A percentile compares a stretch with the other conserved stretches of the same genome.
Evolutionary conservation across 2,329 filamentous ascomycete genomes (phyloP).

Genomic region (Calonectria honghensis): DNA sequence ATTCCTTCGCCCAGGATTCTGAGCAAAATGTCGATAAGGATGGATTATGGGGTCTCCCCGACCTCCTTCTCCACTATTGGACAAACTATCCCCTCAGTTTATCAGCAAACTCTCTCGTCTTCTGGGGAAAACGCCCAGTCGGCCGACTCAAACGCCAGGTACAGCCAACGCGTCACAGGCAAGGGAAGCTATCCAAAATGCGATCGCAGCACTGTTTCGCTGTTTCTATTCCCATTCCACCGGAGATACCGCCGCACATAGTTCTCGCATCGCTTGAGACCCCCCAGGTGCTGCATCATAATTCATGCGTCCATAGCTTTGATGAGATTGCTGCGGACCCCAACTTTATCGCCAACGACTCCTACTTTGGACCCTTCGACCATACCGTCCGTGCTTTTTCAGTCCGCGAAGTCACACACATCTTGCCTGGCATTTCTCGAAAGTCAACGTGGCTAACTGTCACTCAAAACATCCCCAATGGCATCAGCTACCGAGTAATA

Average conservation of each 20-base stretch:
- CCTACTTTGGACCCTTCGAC: conserved; percentile 16
- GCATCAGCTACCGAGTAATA: conserved; percentile 63
- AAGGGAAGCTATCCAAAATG: not conserved
- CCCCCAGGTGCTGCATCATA: not conserved
- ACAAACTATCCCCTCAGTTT: not conserved
- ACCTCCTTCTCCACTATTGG: not conserved
- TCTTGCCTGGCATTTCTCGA: conserved; percentile 62
- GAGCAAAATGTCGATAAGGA: not conserved
- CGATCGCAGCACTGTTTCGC: not conserved
- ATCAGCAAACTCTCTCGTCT: not conserved
- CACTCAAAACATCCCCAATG: conserved; percentile 63
- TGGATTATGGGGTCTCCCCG: not conserved
- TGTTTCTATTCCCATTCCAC: conserved; percentile 14
- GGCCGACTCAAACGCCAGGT: not conserved
- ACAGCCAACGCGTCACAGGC: not conserved
- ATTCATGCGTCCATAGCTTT: conserved; percentile 12
- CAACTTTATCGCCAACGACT: not conserved
- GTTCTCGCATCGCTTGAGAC: conserved; percentile 11
- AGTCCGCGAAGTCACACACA: conserved; percentile 51
- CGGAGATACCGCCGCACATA: not conserved
- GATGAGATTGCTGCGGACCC: conserved; percentile 9
- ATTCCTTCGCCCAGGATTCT: not conserved
- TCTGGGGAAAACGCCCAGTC: not conserved
- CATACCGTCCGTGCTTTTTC: conserved; percentile 14
- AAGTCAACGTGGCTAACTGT: conserved; percentile 62